Evolutionary conservation across 2,329 filamentous ascomycete genomes (phyloP), one percentile per base, ranked within the genome.

Genomic region (Davidsoniella neocaledoniae): DNA sequence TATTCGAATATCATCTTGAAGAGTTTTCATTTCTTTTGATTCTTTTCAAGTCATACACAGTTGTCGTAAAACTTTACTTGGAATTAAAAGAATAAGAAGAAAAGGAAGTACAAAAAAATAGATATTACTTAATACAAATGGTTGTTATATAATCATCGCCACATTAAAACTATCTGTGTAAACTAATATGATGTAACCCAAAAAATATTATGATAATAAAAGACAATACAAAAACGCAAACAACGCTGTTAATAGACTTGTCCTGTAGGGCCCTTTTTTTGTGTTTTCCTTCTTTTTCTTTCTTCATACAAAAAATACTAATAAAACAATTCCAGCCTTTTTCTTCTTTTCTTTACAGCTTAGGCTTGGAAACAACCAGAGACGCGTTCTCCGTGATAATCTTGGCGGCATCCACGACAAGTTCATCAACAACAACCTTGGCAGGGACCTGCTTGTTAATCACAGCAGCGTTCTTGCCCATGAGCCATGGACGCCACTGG

Each of bases 391-490:
- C 76, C 62, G 80, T 71, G 58, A 94, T 64, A 64, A 74, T 76
- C 54, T 71, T 72, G 52, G 85, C 79, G 39, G 88, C 91, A 61
- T 93, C 88, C 48, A 70, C 67, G 55, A 98, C 84, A 59, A 98
- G 83, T 71, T 98, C 91, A 61, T 98, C 91, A 38, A 98, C 82
- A 54, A 98, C 90, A 16, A 66, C 84, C 76, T 88, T 93, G 54
- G 91, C 91, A 38, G 75, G 70, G 79, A 93, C 93, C 73, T 81
- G 83, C 70, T 96, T 87, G 61, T 90, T 91, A 51, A 91, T 84
- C 29, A 95, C 86, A 25, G 91, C 90, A 37, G 91, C 84, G 54
- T 85, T 90, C 75, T 96, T 93, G 65, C 91, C 91, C 91, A 98
- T 98, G 58, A 95, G 68, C 72, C 79, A 94, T 12, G 88, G 88